Evolutionary conservation across 2,329 filamentous ascomycete species (phyloP).

Genomic region (Penicillium sp.): DNA sequence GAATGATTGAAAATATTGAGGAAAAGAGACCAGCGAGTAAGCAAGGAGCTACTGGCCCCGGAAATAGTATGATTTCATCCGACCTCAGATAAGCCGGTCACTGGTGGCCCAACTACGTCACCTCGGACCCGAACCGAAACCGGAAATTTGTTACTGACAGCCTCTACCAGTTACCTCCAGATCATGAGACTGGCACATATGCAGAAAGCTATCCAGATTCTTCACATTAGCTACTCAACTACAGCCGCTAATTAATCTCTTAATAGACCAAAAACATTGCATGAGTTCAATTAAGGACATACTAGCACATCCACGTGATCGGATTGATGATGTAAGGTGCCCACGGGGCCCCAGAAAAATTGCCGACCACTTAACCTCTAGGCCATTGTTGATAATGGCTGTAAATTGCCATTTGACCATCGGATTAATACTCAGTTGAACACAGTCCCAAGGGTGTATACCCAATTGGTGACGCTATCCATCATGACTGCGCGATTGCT

Average conservation of each 20-base stretch:
- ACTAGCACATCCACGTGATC: not conserved
- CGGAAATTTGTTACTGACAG: not conserved
- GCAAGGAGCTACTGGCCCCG: no score
- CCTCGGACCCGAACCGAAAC: conserved; percentile 1
- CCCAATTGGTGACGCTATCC: conserved; percentile 10
- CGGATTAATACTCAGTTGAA: not conserved
- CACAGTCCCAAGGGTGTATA: conserved; percentile 14
- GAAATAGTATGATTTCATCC: not conserved
- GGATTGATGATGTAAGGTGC: conserved; percentile 5
- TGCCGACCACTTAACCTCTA: not conserved
- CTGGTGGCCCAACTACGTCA: not conserved
- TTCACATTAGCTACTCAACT: no score
- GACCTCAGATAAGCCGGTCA: not conserved
- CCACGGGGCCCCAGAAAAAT: not conserved
- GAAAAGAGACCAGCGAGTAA: no score
- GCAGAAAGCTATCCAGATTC: no score
- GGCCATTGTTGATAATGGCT: not conserved
- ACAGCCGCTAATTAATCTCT: not conserved
- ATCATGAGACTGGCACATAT: not conserved
- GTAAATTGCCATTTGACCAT: not conserved
- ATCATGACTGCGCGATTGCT: conserved; percentile 39
- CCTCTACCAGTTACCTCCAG: not conserved
- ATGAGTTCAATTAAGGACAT: not conserved
- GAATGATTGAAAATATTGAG: not conserved
- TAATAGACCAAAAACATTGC: not conserved